Evolutionary conservation across 192 early-diverging fungal genomes (phyloP).

Genomic region (Ambispora gerdemannii): DNA sequence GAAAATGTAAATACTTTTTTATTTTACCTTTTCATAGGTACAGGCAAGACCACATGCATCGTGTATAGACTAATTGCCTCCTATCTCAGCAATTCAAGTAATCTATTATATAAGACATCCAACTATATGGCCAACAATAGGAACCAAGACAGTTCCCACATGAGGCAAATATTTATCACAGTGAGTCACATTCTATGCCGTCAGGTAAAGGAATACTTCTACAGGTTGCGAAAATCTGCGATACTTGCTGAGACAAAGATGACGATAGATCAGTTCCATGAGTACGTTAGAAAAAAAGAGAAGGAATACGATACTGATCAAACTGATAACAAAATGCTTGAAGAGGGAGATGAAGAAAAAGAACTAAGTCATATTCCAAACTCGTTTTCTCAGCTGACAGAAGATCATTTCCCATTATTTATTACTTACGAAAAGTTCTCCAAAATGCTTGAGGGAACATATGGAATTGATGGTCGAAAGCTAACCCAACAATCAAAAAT

Average conservation of each 20-base stretch:
- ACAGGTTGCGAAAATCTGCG: too few species aligned
- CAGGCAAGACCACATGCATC: too few species aligned
- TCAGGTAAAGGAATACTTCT: too few species aligned
- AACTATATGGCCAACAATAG: too few species aligned
- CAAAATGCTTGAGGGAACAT: too few species aligned
- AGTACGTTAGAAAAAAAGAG: slow-evolving; percentile 1
- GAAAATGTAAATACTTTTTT: background rate
- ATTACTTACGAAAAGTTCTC: background rate
- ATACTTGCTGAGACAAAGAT: too few species aligned
- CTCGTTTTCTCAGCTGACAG: slow-evolving; percentile 7
- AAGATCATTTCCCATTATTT: slow-evolving; percentile 4
- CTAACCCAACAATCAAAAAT: background rate
- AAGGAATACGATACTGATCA: background rate
- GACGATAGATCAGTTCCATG: background rate
- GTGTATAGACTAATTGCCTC: background rate
- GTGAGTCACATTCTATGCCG: background rate
- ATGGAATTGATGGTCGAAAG: background rate
- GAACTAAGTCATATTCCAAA: background rate
- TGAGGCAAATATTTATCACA: background rate
- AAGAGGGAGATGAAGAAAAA: background rate
- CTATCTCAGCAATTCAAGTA: background rate
- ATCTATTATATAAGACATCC: background rate
- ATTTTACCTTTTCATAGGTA: too few species aligned
- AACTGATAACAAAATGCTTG: background rate
- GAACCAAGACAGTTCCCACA: too few species aligned